phyloP scores from a whole-genome alignment of 2,329 filamentous ascomycete species.

The Colletotrichum tanaceti region DNA sequence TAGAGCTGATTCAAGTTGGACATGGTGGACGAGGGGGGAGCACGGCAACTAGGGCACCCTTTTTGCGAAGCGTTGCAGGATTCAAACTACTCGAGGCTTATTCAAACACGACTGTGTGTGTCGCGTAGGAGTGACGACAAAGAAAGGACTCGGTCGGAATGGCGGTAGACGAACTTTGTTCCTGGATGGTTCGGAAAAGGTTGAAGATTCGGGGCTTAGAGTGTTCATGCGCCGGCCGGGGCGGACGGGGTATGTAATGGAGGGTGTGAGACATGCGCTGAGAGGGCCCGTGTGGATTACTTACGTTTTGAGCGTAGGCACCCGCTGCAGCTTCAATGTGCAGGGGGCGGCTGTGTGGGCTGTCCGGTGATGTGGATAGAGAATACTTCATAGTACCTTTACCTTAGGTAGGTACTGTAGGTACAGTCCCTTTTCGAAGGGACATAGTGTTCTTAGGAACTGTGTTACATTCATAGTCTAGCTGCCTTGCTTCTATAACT shows the following conservation, averaged over 20 bases:
- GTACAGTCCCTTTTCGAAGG: too few relatives aligned
- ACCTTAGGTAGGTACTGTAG: too few relatives aligned
- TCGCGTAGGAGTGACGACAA: background rate
- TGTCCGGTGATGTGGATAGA: too few relatives aligned
- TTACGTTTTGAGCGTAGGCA: constrained; percentile 27
- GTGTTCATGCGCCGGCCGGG: constrained; percentile 35
- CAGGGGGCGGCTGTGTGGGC: constrained; percentile 21
- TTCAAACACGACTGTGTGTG: background rate
- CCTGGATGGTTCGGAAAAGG: constrained; percentile 19
- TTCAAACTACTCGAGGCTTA: background rate
- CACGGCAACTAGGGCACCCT: background rate
- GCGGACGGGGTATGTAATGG: background rate
- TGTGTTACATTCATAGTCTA: too few relatives aligned
- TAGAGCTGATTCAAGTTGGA: constrained; percentile 81
- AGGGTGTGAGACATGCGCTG: constrained; percentile 32
- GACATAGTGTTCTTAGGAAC: too few relatives aligned
- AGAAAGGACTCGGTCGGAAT: background rate
- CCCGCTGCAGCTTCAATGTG: constrained; percentile 10
- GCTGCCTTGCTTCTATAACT: too few relatives aligned
- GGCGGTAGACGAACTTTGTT: constrained; percentile 13
- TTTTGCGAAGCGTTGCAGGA: background rate
- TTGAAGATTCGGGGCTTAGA: constrained; percentile 32
- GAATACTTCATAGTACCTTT: too few relatives aligned
- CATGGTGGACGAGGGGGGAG: constrained; percentile 52
- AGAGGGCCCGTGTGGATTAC: constrained; percentile 21